Evolutionary conservation across 345 rosid species (phyloP), one percentile per base, ranked within the genome.

Genomic region (Syzygium oleosum): DNA sequence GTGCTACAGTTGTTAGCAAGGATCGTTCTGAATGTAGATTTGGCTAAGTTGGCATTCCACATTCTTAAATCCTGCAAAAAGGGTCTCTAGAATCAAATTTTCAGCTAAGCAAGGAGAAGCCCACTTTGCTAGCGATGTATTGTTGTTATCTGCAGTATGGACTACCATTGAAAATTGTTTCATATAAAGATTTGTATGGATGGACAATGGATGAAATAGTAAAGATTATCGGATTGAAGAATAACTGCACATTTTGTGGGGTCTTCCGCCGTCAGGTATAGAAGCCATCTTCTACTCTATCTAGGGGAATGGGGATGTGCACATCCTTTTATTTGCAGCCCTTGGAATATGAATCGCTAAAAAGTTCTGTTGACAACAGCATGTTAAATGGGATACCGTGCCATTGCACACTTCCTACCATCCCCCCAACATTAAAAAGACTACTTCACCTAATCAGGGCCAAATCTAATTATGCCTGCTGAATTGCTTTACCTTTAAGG

Each of bases 141-240:
- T 1, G 15, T 58, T 80, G 22, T 52, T 84, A 4, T 86, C 52
- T 54, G 53, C 91, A 97, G 99, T 97, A 96, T 92, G 98, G 95
- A 12, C 90, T 97, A 88, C 99, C 99, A 10, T 34, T 52, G 41
- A 91, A 95, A 93, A 94, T 96, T 84, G 95, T 96, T 88, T 96
- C 99, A 22, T 97, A 97, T 94, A 96, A 96, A 94, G 99, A 97
- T 90, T 92, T 97, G 73, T 97, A 97, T 90, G 99, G 99, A 89
- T 96, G 99, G 99, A 97, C 99, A 3, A 97, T 96, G 99, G 99
- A 97, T 84, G 99, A 97, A 90, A 95, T 97, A 89, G 99, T 97
- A 63, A 95, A 95, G 92, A 94, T 95, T 95, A 97, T 97, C 27
- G 99, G 98, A 84, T 80, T 97, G 79, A 97, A 97, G 94, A 97